Evolutionary conservation across 441 rosid species (phyloP).

Genomic region (Gossypium davidsonii): DNA sequence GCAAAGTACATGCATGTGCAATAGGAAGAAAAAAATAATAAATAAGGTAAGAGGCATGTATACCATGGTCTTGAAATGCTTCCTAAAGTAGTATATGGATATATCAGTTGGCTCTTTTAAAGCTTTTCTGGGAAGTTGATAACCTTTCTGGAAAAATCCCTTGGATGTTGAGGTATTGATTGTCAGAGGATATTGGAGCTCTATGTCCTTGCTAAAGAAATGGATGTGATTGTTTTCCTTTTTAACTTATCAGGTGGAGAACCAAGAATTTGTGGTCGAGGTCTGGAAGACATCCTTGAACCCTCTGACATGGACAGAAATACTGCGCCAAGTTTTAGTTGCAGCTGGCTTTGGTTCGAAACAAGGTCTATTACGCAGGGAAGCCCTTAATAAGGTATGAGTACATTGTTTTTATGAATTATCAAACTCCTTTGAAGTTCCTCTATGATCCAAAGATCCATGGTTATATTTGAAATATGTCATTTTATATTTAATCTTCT

Average conservation of each 20-base stretch:
- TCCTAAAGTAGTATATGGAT: background rate
- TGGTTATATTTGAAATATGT: constrained; percentile 5
- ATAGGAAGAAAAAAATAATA: background rate
- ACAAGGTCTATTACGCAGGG: constrained; percentile 43
- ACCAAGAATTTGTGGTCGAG: constrained; percentile 50
- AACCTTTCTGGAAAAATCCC: background rate
- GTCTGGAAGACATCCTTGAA: constrained; percentile 80
- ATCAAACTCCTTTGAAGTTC: constrained; percentile 1
- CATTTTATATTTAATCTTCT: constrained; percentile 9
- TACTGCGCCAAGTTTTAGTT: constrained; percentile 68
- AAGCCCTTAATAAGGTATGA: constrained; percentile 63
- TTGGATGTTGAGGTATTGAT: background rate
- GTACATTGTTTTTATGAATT: background rate
- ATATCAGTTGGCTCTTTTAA: background rate
- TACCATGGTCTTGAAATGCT: background rate
- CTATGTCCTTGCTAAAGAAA: background rate
- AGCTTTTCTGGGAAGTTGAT: background rate
- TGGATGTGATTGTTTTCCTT: background rate
- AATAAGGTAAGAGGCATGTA: background rate
- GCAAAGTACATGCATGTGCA: background rate
- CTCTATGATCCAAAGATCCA: background rate
- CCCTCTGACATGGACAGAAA: constrained; percentile 89
- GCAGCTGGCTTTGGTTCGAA: constrained; percentile 91
- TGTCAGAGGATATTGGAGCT: background rate
- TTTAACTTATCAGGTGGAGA: constrained; percentile 52